phyloP scores from a whole-genome alignment of 495 filamentous ascomycete species.

The Tuber umbilicatum region DNA sequence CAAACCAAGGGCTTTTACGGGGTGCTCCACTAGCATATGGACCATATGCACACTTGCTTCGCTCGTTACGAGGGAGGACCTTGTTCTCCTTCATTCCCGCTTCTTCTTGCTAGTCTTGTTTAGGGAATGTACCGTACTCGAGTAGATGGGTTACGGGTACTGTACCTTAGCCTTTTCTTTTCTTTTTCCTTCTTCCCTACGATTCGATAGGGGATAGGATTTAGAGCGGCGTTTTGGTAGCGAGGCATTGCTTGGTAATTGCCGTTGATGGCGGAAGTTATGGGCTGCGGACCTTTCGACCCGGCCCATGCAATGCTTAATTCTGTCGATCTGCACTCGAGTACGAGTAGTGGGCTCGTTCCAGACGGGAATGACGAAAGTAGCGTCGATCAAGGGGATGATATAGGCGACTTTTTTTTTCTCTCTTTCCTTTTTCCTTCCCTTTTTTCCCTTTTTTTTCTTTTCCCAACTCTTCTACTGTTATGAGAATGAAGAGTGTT shows the following conservation, averaged over 20 bases:
- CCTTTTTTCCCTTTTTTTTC: background rate
- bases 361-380: constrained; percentile 2
- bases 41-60: background rate
- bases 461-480: background rate
- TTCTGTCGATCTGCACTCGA: constrained; percentile 1
- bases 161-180: background rate
- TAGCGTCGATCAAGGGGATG: background rate
- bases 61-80: background rate
- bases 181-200: background rate
- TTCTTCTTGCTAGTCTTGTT: background rate
- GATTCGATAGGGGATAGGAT: constrained; percentile 1
- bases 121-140: background rate
- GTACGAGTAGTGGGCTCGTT: background rate
- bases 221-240: constrained; percentile 3
- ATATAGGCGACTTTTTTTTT: background rate
- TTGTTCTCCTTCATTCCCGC: background rate
- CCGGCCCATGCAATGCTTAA: background rate
- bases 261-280: background rate
- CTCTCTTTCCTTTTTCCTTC: background rate
- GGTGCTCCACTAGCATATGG: background rate
- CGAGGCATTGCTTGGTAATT: background rate
- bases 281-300: background rate
- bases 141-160: background rate
- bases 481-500: background rate
- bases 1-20: background rate